A percentile compares a stretch with the other conserved stretches of the same genome.
These are phyloP conservation scores for Ichthyophonus hoferi DNA, from an alignment of 208 protist genomes.

Conservation along the genomic window DNA sequence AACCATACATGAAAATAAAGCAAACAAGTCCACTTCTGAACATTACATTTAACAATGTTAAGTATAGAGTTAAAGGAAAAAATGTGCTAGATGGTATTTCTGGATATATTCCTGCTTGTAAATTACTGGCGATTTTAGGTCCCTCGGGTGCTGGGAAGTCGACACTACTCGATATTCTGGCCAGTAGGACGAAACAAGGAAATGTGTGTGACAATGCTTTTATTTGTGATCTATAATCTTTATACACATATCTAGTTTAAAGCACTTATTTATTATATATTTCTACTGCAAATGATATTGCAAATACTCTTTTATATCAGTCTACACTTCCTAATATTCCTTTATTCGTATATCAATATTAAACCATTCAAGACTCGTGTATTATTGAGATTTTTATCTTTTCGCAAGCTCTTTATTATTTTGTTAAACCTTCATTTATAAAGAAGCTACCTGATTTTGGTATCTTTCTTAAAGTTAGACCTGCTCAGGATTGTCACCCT, in stretches of 20 bases:
- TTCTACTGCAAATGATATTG: neutral
- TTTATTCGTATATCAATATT: neutral
- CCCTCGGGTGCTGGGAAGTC: conserved; percentile 44
- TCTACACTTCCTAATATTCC: neutral
- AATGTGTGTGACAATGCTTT: neutral
- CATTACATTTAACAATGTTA: conserved; percentile 9
- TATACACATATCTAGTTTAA: neutral
- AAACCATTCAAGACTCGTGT: too few relatives aligned
- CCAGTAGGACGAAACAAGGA: neutral
- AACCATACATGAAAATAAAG: too few relatives aligned
- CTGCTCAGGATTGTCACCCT: too few relatives aligned
- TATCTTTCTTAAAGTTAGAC: too few relatives aligned
- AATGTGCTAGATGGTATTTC: neutral
- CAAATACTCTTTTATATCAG: neutral
- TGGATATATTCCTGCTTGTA: conserved; percentile 5
- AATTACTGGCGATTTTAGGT: conserved; percentile 40
- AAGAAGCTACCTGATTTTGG: too few relatives aligned
- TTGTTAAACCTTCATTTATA: too few relatives aligned
- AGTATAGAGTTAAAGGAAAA: neutral
- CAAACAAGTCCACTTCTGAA: too few relatives aligned
- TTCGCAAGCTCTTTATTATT: too few relatives aligned
- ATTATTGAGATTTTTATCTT: too few relatives aligned
- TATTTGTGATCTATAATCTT: neutral
- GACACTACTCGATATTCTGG: conserved; percentile 42
- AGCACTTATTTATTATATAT: neutral